Evolutionary conservation across 2,329 filamentous ascomycete genomes (phyloP).

Genomic region (Ophiostoma montium): DNA sequence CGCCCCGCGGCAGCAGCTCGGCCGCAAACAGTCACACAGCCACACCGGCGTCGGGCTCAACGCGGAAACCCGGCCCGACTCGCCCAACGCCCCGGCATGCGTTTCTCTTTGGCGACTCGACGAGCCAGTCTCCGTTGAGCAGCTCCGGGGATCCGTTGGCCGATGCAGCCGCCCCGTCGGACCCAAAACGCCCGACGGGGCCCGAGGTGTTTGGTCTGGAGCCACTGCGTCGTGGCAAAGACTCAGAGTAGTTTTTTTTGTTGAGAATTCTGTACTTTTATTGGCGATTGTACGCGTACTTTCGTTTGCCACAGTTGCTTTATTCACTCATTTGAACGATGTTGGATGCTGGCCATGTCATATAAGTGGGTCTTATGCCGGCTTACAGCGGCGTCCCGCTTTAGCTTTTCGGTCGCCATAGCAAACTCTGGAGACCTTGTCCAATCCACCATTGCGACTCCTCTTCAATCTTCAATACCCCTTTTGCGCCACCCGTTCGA

Average conservation of each 20-base stretch:
- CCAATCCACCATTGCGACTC: background rate
- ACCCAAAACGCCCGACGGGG: constrained; percentile 16
- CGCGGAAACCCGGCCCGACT: constrained; percentile 10
- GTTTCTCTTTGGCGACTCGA: constrained; percentile 44
- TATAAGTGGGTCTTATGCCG: background rate
- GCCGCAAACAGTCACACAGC: background rate
- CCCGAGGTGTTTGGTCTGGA: constrained; percentile 42
- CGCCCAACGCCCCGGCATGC: constrained; percentile 34
- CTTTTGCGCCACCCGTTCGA: background rate
- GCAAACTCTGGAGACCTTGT: constrained; percentile 4
- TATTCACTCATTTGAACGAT: too few species aligned
- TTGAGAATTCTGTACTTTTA: too few species aligned
- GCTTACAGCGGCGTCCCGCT: background rate
- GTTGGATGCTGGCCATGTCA: background rate
- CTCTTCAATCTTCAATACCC: background rate
- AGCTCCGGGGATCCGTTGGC: constrained; percentile 20
- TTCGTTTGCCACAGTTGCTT: too few species aligned
- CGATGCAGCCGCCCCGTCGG: constrained; percentile 11
- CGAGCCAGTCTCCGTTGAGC: constrained; percentile 14
- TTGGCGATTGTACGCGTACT: background rate
- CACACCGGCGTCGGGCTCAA: background rate
- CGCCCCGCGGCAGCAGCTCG: constrained; percentile 3
- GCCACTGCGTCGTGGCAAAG: constrained; percentile 25
- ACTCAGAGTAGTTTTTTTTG: background rate
- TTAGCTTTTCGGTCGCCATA: constrained; percentile 6